A percentile compares a stretch with the other conserved stretches of the same genome.
These are phyloP conservation scores for Madurella fahalii DNA, from an alignment of 2,329 filamentous ascomycete genomes.

Conservation along the genomic window DNA sequence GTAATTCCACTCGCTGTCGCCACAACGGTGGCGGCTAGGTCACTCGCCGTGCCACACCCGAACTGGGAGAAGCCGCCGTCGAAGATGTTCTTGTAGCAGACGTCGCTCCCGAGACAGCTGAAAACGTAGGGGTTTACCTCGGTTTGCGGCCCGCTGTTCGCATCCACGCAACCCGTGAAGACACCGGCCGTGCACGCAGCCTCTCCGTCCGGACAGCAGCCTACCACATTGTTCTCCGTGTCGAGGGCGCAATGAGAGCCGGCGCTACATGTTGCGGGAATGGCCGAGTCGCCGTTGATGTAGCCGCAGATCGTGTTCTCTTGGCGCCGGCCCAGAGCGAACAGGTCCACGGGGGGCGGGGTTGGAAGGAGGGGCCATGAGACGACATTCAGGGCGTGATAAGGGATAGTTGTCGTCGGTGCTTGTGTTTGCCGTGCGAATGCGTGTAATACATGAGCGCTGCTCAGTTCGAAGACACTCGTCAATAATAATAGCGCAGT, in stretches of 20 bases:
- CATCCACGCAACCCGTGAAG: slow-evolving; percentile 55
- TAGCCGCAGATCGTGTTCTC: slow-evolving; percentile 56
- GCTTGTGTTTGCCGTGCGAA: slow-evolving; percentile 23
- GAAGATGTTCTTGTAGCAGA: slow-evolving; percentile 54
- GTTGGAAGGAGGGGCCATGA: slow-evolving; percentile 38
- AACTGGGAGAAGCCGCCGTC: slow-evolving; percentile 54
- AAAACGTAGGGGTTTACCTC: slow-evolving; percentile 54
- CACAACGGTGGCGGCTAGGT: slow-evolving; percentile 46
- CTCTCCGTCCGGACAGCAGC: slow-evolving; percentile 52
- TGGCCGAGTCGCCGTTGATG: slow-evolving; percentile 46
- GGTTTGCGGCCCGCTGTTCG: slow-evolving; percentile 45
- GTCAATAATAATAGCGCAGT: slow-evolving; percentile 30
- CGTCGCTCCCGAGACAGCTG: slow-evolving; percentile 47
- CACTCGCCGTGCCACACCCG: slow-evolving; percentile 50
- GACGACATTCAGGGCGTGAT: slow-evolving; percentile 31
- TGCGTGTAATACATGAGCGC: slow-evolving; percentile 25
- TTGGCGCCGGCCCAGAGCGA: slow-evolving; percentile 38
- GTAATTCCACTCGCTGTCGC: slow-evolving; percentile 43
- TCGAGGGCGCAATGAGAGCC: slow-evolving; percentile 58
- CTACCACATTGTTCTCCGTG: slow-evolving; percentile 44
- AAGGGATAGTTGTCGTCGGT: slow-evolving; percentile 28
- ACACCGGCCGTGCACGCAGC: slow-evolving; percentile 51
- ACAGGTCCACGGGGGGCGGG: slow-evolving; percentile 35
- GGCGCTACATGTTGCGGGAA: slow-evolving; percentile 54
- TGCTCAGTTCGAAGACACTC: slow-evolving; percentile 24